Percentiles rank a stretch among this genome's conserved stretches.
Conservation (phyloP, 1,284 basidiomycete genomes). For the Coriolopsis trogii region DNA sequence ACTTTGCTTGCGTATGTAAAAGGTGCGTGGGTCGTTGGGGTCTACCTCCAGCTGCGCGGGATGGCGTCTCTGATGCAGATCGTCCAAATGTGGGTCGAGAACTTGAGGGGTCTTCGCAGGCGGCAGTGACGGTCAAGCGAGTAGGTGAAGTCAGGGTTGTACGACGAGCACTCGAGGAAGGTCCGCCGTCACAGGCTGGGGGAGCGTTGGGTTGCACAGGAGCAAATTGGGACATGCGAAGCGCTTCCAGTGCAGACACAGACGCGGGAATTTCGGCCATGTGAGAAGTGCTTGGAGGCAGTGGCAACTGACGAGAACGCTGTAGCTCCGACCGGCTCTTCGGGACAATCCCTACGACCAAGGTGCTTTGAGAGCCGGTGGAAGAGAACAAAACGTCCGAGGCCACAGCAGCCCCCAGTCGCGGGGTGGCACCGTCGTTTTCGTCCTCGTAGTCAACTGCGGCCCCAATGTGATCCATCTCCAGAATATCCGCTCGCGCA, state of each 20-base stretch:
- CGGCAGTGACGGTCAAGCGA: not conserved
- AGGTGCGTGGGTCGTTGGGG: conserved; percentile 7
- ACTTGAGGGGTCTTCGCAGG: not conserved
- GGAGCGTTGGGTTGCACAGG: not conserved
- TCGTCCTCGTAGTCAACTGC: not conserved
- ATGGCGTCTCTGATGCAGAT: not conserved
- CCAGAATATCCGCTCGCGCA: too few relatives aligned
- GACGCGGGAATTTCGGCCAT: conserved; percentile 11
- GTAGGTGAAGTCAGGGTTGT: not conserved
- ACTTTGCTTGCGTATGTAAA: conserved; percentile 8
- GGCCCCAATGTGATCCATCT: not conserved
- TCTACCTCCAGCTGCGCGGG: not conserved
- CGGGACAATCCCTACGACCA: not conserved
- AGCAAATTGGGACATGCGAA: conserved; percentile 8
- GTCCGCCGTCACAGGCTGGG: not conserved
- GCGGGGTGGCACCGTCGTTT: conserved; percentile 22
- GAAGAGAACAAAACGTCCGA: not conserved
- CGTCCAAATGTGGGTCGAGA: not conserved
- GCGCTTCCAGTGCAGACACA: conserved; percentile 16
- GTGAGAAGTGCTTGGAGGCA: conserved; percentile 9
- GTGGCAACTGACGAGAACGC: conserved; percentile 23
- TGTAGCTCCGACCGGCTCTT: not conserved
- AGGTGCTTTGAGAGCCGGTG: not conserved
- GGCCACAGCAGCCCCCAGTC: conserved; percentile 10
- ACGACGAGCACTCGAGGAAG: not conserved